Conservation (phyloP, 306 rosid species). For the Castanopsis chinensis region DNA sequence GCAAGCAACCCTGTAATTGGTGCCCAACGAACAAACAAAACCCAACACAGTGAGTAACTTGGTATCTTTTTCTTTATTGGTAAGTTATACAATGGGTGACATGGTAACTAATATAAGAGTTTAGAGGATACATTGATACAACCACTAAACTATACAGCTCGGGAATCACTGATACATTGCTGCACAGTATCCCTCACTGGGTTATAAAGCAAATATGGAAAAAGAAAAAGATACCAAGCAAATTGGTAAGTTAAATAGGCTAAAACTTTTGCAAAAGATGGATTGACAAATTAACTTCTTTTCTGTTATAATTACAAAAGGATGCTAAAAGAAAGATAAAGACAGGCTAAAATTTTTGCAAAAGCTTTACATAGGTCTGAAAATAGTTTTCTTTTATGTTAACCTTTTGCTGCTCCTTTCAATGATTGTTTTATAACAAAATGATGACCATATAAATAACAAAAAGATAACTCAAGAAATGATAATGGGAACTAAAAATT, state of each 20-base stretch:
- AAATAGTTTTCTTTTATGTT: neutral
- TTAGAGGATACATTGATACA: neutral
- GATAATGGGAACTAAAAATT: neutral
- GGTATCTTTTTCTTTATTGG: neutral
- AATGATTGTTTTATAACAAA: neutral
- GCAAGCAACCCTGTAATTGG: neutral
- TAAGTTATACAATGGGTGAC: neutral
- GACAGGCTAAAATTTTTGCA: neutral
- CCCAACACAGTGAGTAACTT: neutral
- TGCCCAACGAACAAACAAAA: neutral
- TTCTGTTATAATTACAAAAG: neutral
- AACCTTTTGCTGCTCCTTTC: neutral
- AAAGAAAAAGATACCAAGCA: too few relatives aligned
- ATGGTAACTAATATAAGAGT: neutral
- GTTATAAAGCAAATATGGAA: neutral
- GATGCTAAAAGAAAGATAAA: neutral
- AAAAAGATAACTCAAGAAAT: neutral
- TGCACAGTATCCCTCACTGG: neutral
- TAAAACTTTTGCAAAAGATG: too few relatives aligned
- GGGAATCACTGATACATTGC: neutral
- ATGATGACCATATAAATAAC: neutral
- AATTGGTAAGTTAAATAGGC: too few relatives aligned
- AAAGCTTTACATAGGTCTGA: neutral
- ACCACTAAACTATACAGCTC: neutral
- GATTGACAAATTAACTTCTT: too few relatives aligned